Conservation (phyloP, 495 filamentous ascomycete species). For the Hypomontagnella monticulosa region DNA sequence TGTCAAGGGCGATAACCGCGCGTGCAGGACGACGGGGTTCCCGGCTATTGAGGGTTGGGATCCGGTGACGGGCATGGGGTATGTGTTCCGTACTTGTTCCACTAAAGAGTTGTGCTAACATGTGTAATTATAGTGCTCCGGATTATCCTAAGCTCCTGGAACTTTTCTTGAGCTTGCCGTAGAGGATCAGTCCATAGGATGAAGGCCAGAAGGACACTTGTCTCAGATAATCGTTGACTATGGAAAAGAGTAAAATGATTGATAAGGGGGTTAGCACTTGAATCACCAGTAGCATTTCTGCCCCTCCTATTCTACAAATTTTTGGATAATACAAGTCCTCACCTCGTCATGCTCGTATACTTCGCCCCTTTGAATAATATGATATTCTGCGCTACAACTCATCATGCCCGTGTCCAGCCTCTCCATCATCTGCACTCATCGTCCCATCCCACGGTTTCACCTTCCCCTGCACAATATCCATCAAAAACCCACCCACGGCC, state of each 20-base stretch:
- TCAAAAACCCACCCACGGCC: conserved; percentile 53
- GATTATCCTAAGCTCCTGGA: conserved; percentile 50
- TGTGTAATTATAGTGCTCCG: conserved; percentile 39
- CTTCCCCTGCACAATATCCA: conserved; percentile 55
- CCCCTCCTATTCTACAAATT: neutral
- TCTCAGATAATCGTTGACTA: neutral
- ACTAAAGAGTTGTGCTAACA: conserved; percentile 20
- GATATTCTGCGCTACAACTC: conserved; percentile 43
- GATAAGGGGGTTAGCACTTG: neutral
- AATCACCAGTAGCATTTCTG: neutral
- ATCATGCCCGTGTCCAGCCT: conserved; percentile 39
- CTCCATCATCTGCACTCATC: conserved; percentile 6
- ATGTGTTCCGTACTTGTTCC: conserved; percentile 29
- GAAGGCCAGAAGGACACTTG: neutral
- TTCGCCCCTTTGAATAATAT: neutral
- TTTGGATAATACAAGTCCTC: conserved; percentile 5
- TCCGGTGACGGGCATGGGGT: conserved; percentile 69
- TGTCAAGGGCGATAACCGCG: conserved; percentile 64
- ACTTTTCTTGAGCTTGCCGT: conserved; percentile 48
- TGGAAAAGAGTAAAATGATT: neutral
- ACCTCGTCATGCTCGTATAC: neutral
- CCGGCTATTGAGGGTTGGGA: conserved; percentile 64
- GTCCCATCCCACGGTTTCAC: conserved; percentile 51
- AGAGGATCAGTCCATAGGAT: neutral
- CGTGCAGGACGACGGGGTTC: conserved; percentile 68